These are phyloP conservation scores for Epichloe sibirici DNA, from an alignment of 2,329 filamentous ascomycete species.

Conservation along the genomic window DNA sequence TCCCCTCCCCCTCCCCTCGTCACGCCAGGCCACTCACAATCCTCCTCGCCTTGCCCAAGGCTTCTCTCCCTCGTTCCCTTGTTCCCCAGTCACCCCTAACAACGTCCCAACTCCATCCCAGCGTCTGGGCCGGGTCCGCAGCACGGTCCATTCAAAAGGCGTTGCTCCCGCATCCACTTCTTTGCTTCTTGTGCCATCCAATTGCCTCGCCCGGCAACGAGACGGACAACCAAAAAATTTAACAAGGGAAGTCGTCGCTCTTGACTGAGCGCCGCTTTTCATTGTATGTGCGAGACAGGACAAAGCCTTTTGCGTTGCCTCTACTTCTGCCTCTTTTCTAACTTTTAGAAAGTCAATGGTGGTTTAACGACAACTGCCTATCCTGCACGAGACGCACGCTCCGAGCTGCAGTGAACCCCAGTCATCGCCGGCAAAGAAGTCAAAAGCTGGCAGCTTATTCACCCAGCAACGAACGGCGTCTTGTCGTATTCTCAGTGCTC, in stretches of 20 bases:
- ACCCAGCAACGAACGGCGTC: constrained; percentile 1
- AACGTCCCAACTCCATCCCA: constrained; percentile 19
- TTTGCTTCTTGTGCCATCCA: constrained; percentile 18
- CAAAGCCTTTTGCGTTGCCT: background rate
- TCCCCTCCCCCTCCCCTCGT: background rate
- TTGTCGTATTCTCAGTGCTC: background rate
- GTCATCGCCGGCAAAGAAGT: background rate
- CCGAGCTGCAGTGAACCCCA: background rate
- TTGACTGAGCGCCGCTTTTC: constrained; percentile 8
- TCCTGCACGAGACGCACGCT: background rate
- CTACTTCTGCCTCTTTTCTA: background rate
- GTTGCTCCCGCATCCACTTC: constrained; percentile 23
- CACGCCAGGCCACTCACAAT: background rate
- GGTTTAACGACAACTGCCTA: background rate
- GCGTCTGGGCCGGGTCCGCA: constrained; percentile 13
- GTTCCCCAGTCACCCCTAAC: constrained; percentile 17
- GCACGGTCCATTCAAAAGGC: constrained; percentile 28
- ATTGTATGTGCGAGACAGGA: constrained; percentile 6
- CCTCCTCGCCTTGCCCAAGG: background rate
- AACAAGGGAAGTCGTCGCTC: constrained; percentile 5
- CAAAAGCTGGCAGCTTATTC: background rate
- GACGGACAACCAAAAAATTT: constrained; percentile 6
- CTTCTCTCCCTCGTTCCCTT: background rate
- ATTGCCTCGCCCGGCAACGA: constrained; percentile 14
- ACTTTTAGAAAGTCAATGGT: background rate